These are phyloP conservation scores for Fistulifera pelliculosa DNA, from an alignment of 108 stramenopile genomes.

Conservation along the genomic window DNA sequence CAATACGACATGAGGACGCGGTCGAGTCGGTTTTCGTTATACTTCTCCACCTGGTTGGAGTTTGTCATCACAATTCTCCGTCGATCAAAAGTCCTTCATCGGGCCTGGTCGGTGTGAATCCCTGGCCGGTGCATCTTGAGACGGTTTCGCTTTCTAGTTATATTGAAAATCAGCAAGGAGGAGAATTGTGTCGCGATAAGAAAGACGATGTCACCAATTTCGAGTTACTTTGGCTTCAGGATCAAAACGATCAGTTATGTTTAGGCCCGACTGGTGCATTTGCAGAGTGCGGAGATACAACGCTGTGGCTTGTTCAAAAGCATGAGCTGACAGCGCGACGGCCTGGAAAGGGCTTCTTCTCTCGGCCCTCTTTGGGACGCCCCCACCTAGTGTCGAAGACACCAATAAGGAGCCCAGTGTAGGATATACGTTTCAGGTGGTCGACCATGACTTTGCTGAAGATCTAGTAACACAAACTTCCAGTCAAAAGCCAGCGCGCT, in stretches of 20 bases:
- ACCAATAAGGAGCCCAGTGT: neutral
- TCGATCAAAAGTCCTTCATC: constrained; percentile 6
- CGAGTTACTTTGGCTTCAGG: constrained; percentile 66
- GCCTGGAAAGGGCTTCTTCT: too few relatives aligned
- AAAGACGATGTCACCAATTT: constrained; percentile 7
- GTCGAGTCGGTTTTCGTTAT: constrained; percentile 50
- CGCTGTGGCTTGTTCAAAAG: constrained; percentile 44
- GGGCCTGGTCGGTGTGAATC: constrained; percentile 50
- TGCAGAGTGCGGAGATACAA: constrained; percentile 73
- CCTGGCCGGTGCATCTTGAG: constrained; percentile 43
- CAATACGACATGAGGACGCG: constrained; percentile 41
- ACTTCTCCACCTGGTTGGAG: constrained; percentile 45
- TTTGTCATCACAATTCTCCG: constrained; percentile 13
- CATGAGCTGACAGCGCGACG: neutral
- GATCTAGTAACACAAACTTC: too few relatives aligned
- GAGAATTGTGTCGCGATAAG: neutral
- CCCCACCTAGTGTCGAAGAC: neutral
- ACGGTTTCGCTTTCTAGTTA: constrained; percentile 8
- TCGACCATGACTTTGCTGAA: constrained; percentile 5
- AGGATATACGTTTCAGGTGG: constrained; percentile 8
- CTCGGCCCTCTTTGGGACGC: neutral
- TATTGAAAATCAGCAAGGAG: constrained; percentile 1
- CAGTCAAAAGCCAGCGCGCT: too few relatives aligned
- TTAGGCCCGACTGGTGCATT: constrained; percentile 55
- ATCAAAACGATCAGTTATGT: constrained; percentile 44